phyloP scores from a whole-genome alignment of 495 filamentous ascomycete species.

The Margaritispora aquatica region DNA sequence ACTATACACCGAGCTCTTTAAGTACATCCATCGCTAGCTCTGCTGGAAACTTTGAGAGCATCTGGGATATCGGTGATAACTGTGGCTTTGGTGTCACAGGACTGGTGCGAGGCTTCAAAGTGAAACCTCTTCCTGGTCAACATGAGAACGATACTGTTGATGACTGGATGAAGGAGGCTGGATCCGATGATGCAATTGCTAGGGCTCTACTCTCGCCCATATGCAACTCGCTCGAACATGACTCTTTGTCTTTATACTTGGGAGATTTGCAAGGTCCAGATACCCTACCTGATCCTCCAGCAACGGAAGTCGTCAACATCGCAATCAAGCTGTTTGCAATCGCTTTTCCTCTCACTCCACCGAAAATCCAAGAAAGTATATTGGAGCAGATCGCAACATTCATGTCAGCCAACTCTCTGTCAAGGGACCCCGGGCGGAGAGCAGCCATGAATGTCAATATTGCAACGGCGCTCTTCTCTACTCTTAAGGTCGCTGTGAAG shows the following conservation, averaged over 20 bases:
- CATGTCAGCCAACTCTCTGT: slow-evolving; percentile 67
- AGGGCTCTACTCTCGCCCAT: slow-evolving; percentile 65
- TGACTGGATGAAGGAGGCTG: slow-evolving; percentile 55
- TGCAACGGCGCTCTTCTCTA: slow-evolving; percentile 69
- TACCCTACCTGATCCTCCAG: slow-evolving; percentile 68
- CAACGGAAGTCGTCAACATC: slow-evolving; percentile 89
- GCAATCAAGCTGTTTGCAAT: slow-evolving; percentile 90
- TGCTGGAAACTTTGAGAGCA: slow-evolving; percentile 80
- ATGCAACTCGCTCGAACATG: slow-evolving; percentile 80
- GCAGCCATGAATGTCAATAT: slow-evolving; percentile 89
- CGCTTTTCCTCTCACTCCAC: slow-evolving; percentile 76
- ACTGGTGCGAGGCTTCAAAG: slow-evolving; percentile 69
- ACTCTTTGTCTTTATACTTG: slow-evolving; percentile 77
- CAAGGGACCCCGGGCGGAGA: slow-evolving; percentile 81
- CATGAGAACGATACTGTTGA: slow-evolving; percentile 49
- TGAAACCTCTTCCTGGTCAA: slow-evolving; percentile 64
- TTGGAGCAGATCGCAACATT: slow-evolving; percentile 89
- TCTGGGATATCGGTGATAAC: slow-evolving; percentile 96
- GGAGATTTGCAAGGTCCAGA: slow-evolving; percentile 49
- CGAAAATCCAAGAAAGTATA: slow-evolving; percentile 92
- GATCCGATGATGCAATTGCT: slow-evolving; percentile 65
- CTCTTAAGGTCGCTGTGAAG: slow-evolving; percentile 76
- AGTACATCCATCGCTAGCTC: slow-evolving; percentile 90
- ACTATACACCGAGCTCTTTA: slow-evolving; percentile 72
- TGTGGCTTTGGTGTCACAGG: slow-evolving; percentile 89